phyloP scores from a whole-genome alignment of 768 basidiomycete species.

The Clavaria fumosa region DNA sequence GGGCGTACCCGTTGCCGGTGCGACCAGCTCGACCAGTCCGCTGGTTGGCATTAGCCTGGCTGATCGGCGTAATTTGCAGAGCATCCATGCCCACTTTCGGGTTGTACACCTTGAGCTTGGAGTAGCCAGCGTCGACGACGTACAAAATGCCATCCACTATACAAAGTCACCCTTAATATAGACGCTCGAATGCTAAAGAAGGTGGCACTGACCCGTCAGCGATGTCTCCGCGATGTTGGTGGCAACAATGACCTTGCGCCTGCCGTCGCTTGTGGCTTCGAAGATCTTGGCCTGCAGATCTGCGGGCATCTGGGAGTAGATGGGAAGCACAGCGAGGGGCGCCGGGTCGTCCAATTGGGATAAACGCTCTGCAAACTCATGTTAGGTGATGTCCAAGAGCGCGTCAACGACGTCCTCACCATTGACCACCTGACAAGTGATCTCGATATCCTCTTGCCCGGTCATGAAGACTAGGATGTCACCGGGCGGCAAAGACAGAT shows the following conservation, averaged over 20 bases:
- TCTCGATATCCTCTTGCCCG: conserved; percentile 97
- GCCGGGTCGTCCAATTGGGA: conserved; percentile 84
- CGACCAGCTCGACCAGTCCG: conserved; percentile 92
- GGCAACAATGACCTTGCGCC: conserved; percentile 93
- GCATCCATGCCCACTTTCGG: conserved; percentile 99
- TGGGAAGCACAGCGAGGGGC: conserved; percentile 82
- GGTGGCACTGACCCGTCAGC: conserved; percentile 50
- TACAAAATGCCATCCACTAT: conserved; percentile 93
- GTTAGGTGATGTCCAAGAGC: no score
- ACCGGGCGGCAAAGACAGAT: conserved; percentile 81
- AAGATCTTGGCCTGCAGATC: conserved; percentile 98
- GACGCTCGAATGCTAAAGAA: background rate
- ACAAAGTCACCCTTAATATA: conserved; percentile 1
- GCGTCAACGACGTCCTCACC: conserved; percentile 30
- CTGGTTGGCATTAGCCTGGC: conserved; percentile 96
- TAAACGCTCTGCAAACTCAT: conserved; percentile 69
- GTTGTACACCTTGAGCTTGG: conserved; percentile 97
- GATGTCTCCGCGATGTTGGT: conserved; percentile 99
- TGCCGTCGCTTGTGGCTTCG: conserved; percentile 82
- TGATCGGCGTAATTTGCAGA: conserved; percentile 96
- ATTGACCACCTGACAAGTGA: conserved; percentile 86
- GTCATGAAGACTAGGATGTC: conserved; percentile 99
- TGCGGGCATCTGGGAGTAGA: conserved; percentile 99
- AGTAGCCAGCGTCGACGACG: conserved; percentile 94
- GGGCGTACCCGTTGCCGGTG: conserved; percentile 79